phyloP scores from a whole-genome alignment of 108 stramenopile species.

The Mediolabrus comicus region DNA sequence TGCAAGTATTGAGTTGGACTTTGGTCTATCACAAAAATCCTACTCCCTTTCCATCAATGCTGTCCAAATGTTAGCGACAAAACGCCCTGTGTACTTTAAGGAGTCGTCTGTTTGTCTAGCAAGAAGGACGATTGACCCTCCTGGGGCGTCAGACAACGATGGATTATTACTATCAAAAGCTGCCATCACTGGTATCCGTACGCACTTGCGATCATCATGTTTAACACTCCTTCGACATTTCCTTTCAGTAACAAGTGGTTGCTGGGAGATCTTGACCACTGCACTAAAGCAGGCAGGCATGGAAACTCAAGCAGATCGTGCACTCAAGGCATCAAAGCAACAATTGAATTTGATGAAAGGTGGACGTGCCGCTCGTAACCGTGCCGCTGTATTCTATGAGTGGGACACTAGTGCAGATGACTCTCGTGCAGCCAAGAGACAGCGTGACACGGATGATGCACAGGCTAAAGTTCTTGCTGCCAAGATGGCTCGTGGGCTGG shows the following conservation, averaged over 20 bases:
- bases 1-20: constrained; percentile 67
- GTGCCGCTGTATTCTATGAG: constrained; percentile 82
- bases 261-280: constrained; percentile 57
- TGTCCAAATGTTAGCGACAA: constrained; percentile 67
- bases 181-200: constrained; percentile 55
- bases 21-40: constrained; percentile 77
- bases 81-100: constrained; percentile 79
- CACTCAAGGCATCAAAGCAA: constrained; percentile 75
- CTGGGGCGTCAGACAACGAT: constrained; percentile 36
- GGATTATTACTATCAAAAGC: constrained; percentile 36
- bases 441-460: constrained; percentile 83
- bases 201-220: constrained; percentile 76
- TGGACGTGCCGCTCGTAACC: constrained; percentile 82
- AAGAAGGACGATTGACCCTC: constrained; percentile 70
- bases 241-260: constrained; percentile 72
- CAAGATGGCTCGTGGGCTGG: constrained; percentile 81
- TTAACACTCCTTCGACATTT: constrained; percentile 80
- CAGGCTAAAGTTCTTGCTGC: constrained; percentile 79
- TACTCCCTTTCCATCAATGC: constrained; percentile 86
- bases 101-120: constrained; percentile 77
- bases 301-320: constrained; percentile 85
- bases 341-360: constrained; percentile 78
- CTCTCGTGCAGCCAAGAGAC: constrained; percentile 65
- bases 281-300: constrained; percentile 65
- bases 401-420: constrained; percentile 75